Evolutionary conservation across 2,329 filamentous ascomycete genomes (phyloP).

Genomic region (Calonectria pauciramosa): DNA sequence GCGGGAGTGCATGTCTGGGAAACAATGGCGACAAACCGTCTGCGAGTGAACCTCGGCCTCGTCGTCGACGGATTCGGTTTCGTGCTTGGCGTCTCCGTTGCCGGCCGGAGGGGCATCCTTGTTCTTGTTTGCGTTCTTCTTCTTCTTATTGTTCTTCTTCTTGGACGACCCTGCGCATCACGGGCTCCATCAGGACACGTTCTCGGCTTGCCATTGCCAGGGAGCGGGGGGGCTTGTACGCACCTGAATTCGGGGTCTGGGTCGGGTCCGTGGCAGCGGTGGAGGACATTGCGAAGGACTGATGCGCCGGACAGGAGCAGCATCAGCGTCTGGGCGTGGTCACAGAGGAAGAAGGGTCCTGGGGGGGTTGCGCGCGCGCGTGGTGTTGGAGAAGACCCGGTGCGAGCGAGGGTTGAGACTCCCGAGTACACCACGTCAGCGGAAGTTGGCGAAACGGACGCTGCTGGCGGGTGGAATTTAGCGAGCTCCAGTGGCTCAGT

Average conservation of each 20-base stretch:
- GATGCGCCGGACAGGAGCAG: constrained; percentile 35
- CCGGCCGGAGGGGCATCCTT: constrained; percentile 56
- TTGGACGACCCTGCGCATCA: constrained; percentile 56
- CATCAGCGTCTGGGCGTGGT: constrained; percentile 42
- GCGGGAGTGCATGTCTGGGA: constrained; percentile 21
- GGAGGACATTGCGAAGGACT: constrained; percentile 56
- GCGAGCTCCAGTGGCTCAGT: constrained; percentile 35
- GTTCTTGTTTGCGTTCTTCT: constrained; percentile 67
- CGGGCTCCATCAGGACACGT: constrained; percentile 48
- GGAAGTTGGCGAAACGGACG: constrained; percentile 21
- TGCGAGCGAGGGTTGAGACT: constrained; percentile 31
- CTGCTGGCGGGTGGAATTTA: constrained; percentile 39
- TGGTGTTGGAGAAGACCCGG: constrained; percentile 31
- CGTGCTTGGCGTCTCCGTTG: constrained; percentile 49
- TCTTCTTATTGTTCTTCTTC: constrained; percentile 73
- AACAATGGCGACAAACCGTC: constrained; percentile 41
- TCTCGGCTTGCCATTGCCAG: constrained; percentile 43
- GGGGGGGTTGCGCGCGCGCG: constrained; percentile 33
- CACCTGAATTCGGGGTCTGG: constrained; percentile 54
- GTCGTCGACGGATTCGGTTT: constrained; percentile 59
- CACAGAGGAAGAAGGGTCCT: constrained; percentile 24
- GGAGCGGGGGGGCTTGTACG: constrained; percentile 42
- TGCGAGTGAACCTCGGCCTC: constrained; percentile 57
- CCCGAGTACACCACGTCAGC: constrained; percentile 43
- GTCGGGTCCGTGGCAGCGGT: constrained; percentile 51